Conservation (phyloP, 2,329 filamentous ascomycete species). For the Aspergillus sp. region DNA sequence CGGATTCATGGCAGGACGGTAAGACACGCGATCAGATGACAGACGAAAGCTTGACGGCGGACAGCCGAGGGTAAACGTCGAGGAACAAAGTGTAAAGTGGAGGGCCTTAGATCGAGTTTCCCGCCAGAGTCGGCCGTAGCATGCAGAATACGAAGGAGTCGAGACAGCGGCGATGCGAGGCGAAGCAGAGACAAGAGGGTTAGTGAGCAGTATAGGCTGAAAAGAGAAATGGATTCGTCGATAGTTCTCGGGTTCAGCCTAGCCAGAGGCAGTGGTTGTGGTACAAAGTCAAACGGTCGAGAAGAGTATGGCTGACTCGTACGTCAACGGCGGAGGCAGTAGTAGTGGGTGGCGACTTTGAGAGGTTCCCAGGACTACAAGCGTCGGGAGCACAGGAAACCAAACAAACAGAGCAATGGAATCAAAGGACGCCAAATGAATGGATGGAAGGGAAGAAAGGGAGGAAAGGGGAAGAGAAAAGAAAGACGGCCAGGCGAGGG, state of each 20-base stretch:
- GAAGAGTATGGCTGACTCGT: conserved; percentile 5
- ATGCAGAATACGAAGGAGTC: background rate
- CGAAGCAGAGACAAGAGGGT: background rate
- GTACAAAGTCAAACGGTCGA: conserved; percentile 12
- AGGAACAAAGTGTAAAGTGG: background rate
- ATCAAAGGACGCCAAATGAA: background rate
- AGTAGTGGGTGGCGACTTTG: background rate
- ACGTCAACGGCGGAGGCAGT: background rate
- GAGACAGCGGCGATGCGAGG: background rate
- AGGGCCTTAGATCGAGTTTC: background rate
- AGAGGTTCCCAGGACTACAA: conserved; percentile 3
- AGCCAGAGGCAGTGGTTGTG: background rate
- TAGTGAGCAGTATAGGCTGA: background rate
- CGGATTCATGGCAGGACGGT: conserved; percentile 25
- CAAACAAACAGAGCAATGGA: conserved; percentile 5
- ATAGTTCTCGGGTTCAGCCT: background rate
- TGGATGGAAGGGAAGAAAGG: background rate
- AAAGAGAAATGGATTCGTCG: background rate
- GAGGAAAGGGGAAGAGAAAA: background rate
- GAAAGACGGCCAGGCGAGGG: background rate
- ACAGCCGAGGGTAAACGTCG: conserved; percentile 8
- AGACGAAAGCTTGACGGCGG: background rate
- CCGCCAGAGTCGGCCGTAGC: background rate
- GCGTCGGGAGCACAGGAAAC: background rate
- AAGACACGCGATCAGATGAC: conserved; percentile 18